These are phyloP conservation scores for Cystobasidium tubakii DNA, from an alignment of 768 basidiomycete genomes.

Conservation along the genomic window DNA sequence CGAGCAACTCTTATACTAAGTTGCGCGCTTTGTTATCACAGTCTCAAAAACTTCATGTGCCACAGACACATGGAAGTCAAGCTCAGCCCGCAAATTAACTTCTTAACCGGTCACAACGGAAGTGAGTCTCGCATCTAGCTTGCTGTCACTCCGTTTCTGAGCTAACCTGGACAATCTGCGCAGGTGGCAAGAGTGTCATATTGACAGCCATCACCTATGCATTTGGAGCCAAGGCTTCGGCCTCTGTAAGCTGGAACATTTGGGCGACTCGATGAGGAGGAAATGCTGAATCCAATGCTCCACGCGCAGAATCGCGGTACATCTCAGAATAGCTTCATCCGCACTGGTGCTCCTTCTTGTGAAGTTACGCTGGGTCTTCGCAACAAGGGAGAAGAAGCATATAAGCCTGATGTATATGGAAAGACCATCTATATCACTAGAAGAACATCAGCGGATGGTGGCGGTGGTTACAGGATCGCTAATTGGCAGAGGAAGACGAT, in stretches of 20 bases:
- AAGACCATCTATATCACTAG: constrained; percentile 78
- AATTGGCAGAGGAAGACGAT: constrained; percentile 59
- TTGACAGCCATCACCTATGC: constrained; percentile 87
- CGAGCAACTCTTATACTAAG: too few species aligned
- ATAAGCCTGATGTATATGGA: constrained; percentile 74
- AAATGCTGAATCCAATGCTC: constrained; percentile 48
- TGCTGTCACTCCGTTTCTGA: too few species aligned
- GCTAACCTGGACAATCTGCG: too few species aligned
- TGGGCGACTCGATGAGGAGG: constrained; percentile 82
- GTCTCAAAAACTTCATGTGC: constrained; percentile 84
- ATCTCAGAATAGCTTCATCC: constrained; percentile 41
- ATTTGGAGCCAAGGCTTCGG: constrained; percentile 83
- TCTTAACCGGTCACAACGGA: constrained; percentile 69
- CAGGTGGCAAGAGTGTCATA: constrained; percentile 65
- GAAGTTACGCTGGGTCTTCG: constrained; percentile 75
- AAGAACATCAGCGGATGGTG: constrained; percentile 63
- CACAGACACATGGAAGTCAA: constrained; percentile 58
- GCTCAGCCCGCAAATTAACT: constrained; percentile 52
- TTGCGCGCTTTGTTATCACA: too few species aligned
- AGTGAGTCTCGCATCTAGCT: constrained; percentile 37
- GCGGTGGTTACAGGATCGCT: constrained; percentile 75
- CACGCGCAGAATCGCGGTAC: constrained; percentile 42
- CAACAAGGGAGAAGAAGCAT: constrained; percentile 88
- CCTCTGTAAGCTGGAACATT: constrained; percentile 77
- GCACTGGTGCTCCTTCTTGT: constrained; percentile 46